These are phyloP conservation scores for Musa itinerans DNA, from an alignment of 176 grass and related monocot species.

Conservation along the genomic window DNA sequence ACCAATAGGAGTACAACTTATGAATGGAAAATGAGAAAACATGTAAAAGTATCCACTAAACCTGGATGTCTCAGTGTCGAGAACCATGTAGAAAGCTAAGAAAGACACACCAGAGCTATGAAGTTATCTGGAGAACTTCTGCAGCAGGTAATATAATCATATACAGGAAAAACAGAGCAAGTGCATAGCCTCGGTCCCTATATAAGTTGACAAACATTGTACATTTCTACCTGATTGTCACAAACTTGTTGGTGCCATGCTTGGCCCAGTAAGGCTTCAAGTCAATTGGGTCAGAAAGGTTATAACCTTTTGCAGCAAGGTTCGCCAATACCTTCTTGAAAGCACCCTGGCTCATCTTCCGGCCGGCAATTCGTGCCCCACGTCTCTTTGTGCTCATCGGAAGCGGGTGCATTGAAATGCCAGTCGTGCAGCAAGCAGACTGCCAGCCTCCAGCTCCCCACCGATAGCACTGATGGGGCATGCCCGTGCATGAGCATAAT, in stretches of 20 bases:
- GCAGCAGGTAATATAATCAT: not conserved
- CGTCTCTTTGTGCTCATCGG: constrained; percentile 14
- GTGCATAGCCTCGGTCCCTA: not conserved
- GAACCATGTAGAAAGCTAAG: not conserved
- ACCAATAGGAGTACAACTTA: not conserved
- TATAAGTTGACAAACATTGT: not conserved
- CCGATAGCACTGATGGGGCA: constrained; percentile 10
- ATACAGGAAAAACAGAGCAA: not conserved
- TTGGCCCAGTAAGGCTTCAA: constrained; percentile 16
- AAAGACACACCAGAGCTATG: not conserved
- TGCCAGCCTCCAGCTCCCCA: constrained; percentile 14
- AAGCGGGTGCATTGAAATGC: constrained; percentile 5
- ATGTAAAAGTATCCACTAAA: not conserved
- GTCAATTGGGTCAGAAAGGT: constrained; percentile 7
- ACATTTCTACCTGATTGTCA: constrained; percentile 10
- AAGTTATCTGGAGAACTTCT: not conserved
- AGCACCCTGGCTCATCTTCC: constrained; percentile 15
- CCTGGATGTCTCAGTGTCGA: not conserved
- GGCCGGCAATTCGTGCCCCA: constrained; percentile 1
- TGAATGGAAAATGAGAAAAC: not conserved
- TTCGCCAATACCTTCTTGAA: constrained; percentile 14
- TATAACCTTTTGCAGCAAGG: not conserved
- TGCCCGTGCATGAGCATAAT: constrained; percentile 7
- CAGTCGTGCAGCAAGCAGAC: constrained; percentile 7
- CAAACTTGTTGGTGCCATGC: constrained; percentile 1